Conservation (phyloP, 2,329 filamentous ascomycete genomes). For the Penicillium sp. region DNA sequence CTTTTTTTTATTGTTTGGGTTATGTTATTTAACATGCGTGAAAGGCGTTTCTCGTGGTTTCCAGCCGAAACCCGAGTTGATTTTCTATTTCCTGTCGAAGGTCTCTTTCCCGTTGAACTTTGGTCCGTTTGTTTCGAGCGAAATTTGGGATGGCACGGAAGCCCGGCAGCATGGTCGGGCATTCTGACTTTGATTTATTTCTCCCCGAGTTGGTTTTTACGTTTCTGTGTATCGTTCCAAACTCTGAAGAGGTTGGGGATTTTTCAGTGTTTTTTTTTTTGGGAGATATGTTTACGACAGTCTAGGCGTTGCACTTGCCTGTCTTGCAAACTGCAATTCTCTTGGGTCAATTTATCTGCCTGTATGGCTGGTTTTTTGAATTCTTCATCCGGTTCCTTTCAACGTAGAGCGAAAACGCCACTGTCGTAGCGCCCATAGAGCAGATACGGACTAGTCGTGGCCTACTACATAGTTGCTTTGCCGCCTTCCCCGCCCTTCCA, state of each 20-base stretch:
- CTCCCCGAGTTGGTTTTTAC: background rate
- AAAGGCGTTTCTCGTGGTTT: constrained; percentile 2
- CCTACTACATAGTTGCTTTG: too few species aligned
- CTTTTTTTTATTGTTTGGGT: background rate
- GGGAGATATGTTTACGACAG: background rate
- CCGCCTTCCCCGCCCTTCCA: too few species aligned
- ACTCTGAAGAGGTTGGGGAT: background rate
- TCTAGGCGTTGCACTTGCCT: background rate
- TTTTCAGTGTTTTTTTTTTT: background rate
- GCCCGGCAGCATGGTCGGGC: background rate
- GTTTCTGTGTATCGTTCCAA: background rate
- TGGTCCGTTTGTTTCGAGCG: constrained; percentile 2
- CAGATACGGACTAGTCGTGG: background rate
- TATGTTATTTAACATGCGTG: background rate
- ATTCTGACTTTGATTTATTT: background rate
- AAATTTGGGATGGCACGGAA: background rate
- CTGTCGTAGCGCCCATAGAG: too few species aligned
- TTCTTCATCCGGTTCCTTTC: background rate
- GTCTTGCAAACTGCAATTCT: background rate
- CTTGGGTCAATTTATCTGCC: background rate
- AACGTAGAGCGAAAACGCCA: background rate
- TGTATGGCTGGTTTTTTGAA: background rate
- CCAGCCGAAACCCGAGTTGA: background rate
- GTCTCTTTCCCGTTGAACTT: background rate
- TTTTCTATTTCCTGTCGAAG: background rate